Base-by-base conservation (phyloP, 2,329 filamentous ascomycete genomes). In the Diaporthe nobilis region DNA sequence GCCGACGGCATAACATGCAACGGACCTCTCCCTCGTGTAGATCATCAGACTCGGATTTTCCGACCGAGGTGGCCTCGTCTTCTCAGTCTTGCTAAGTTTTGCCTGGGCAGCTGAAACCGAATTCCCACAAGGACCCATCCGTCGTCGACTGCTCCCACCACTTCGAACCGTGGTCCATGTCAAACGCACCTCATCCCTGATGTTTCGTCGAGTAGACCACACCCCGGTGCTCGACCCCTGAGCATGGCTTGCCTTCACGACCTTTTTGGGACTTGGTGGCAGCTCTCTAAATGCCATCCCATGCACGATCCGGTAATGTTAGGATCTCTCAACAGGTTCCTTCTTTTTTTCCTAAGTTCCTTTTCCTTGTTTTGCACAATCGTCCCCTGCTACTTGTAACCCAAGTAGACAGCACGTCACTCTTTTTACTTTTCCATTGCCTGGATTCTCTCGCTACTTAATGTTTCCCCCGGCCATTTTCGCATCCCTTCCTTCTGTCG, bases 71-170 rank as follows among this genome's bases (percentile, higher is more conserved):
- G 65, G 65, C 61, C 9, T 71, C 51, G 72, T 74, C 60, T 25
- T 20, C 42, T 57, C 72, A 34, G 22, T 57, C n/a, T 57, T 31
- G 61, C 17, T 20, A 22, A 34, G 42, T 31, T n/a, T 37, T 51
- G 63, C 22, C 22, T 51, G 60, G 71, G 37, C 71, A 65, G 71
- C 71, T 63, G 55, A 72, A 70, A 70, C 49, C n/a, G 34, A 42
- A 31, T 70, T 70, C 31, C 34, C 49, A 53, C 34, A n/a, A 55
- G 47, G 65, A 70, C 63, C 47, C 65, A 70, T 55, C n/a, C 8
- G 49, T 12, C 65, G 49, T 70, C 49, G 49, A 70, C 65, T 70
- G 34, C 65, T 70, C 49, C 63, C 47, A 28, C 47, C 15, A 70
- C 42, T 31, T 51, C 28, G 65, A 55, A 70, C 65, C 65, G 65